These are phyloP conservation scores for Heteromeles arbutifolia DNA, from an alignment of 306 rosid species.

Conservation along the genomic window DNA sequence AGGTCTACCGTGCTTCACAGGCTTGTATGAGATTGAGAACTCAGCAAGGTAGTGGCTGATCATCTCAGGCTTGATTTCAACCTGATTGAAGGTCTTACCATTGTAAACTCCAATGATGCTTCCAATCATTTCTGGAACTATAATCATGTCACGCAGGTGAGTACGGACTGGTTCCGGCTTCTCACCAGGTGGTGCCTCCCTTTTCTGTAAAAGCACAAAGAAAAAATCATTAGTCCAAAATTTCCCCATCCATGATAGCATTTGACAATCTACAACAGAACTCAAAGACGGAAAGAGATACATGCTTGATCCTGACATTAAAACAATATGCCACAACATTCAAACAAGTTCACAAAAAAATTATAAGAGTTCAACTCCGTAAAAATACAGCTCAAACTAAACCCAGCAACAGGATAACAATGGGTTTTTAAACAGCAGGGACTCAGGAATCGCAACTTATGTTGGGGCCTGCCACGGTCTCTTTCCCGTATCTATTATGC, in stretches of 20 bases:
- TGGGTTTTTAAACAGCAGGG: background rate
- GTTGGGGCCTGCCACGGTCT: background rate
- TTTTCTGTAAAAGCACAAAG: conserved; percentile 39
- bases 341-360: background rate
- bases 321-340: background rate
- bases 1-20: conserved; percentile 94
- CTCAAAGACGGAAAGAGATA: background rate
- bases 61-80: conserved; percentile 91
- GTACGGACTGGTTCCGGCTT: conserved; percentile 93
- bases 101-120: conserved; percentile 86
- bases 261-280: background rate
- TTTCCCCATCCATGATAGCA: background rate
- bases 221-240: background rate
- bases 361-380: background rate
- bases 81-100: conserved; percentile 93
- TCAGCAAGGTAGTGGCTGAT: conserved; percentile 86
- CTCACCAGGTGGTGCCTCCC: conserved; percentile 88
- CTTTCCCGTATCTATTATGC: background rate
- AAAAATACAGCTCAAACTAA: background rate
- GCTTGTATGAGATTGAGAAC: conserved; percentile 92
- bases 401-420: background rate
- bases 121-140: conserved; percentile 90
- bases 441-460: background rate
- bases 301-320: background rate
- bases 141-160: conserved; percentile 87